Base-by-base conservation (phyloP, 2,329 filamentous ascomycete species). In the Monosporascus sp. region DNA sequence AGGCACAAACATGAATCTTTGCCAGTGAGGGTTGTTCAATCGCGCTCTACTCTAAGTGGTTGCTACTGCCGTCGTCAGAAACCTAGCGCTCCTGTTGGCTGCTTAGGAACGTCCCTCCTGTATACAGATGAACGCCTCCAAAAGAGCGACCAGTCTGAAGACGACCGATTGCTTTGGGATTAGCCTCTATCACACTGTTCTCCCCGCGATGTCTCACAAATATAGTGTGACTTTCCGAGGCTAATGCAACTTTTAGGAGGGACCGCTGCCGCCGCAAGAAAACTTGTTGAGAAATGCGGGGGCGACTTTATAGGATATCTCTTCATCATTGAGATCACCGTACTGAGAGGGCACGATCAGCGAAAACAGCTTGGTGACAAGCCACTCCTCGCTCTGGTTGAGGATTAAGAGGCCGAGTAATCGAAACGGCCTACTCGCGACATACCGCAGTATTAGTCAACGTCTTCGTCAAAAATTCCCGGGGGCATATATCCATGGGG, bases 241-340 rank as follows among this genome's bases (percentile, higher is more conserved):
- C 39, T 43, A 43, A 43, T 50, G 51, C 37, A 47, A 60, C 49
- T 54, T 41, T 54, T 59, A 96, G 93, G 93, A 73, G 94, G 94
- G 63, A 96, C 91, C 60, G 94, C 94, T 52, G 83, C 84, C 59
- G 94, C 93, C 55, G 93, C 91, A 20, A 91, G 89, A 58, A 82
- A 89, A 57, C 87, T 99, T 55, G 89, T 97, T 63, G 80, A 85
- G 70, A 85, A 95, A 73, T 83, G 95, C 60, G 90, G 91, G 61
- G 94, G 92, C 60, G 79, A 83, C n/a, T 78, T 97, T 47, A 74
- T 96, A 54, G 93, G 90, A 63, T 97, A 89, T 74, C 77, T 97
- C 58, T 99, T 99, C 78, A 89, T 99, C 65, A 88, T 97, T 70
- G 93, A 97, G 73, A 87, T 99, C 59, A 87, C 91, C 64, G 93